Conservation (phyloP, 257 asterid species). For the Henckelia pumila region DNA sequence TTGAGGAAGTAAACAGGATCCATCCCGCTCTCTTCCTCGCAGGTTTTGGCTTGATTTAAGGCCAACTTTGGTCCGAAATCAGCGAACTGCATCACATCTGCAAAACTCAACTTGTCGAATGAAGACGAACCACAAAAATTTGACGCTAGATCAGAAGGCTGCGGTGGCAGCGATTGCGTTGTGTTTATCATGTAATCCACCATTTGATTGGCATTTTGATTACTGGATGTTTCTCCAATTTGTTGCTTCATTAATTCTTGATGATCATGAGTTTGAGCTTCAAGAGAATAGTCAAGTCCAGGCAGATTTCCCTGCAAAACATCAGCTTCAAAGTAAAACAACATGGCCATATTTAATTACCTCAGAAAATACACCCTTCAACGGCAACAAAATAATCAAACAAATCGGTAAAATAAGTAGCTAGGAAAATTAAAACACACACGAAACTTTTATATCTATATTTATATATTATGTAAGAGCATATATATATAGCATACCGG, state of each 20-base stretch:
- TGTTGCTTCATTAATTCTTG: slow-evolving; percentile 27
- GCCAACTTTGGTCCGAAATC: slow-evolving; percentile 75
- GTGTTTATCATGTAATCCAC: slow-evolving; percentile 64
- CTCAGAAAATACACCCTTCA: background rate
- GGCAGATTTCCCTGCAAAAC: slow-evolving; percentile 45
- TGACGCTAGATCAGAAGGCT: slow-evolving; percentile 29
- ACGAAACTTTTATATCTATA: no score
- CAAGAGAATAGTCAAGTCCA: slow-evolving; percentile 40
- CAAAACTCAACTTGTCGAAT: slow-evolving; percentile 74
- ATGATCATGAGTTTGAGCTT: slow-evolving; percentile 29
- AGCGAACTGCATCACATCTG: slow-evolving; percentile 88
- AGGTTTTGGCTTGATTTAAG: slow-evolving; percentile 42
- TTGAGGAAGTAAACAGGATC: slow-evolving; percentile 78
- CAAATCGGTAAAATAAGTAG: no score
- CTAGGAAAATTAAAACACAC: no score
- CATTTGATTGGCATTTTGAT: slow-evolving; percentile 34
- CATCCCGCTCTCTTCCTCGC: slow-evolving; percentile 51
- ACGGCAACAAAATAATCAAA: background rate
- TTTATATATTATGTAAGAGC: no score
- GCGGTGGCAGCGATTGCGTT: slow-evolving; percentile 26
- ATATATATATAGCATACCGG: slow-evolving; percentile 37
- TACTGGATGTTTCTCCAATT: slow-evolving; percentile 36
- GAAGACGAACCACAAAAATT: slow-evolving; percentile 46
- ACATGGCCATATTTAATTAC: slow-evolving; percentile 27
- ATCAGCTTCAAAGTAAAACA: slow-evolving; percentile 34